Base-by-base conservation (phyloP, 2,329 filamentous ascomycete species). In the Trichoderma sp. region DNA sequence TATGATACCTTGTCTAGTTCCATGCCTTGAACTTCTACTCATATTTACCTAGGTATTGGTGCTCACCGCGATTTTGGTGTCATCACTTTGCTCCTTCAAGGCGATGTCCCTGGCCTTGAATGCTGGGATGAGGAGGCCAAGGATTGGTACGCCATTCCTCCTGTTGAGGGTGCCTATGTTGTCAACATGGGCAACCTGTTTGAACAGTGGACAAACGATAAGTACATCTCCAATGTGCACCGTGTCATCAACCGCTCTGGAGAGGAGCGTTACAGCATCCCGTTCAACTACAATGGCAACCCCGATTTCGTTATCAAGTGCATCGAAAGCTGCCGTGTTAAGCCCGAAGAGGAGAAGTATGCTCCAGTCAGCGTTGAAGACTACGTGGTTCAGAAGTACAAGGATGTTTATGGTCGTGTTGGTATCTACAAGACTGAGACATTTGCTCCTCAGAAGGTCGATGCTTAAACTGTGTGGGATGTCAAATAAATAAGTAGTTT, bases 141-240 rank as follows among this genome's bases (percentile, higher is more conserved):
- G 36, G 36, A 64, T 15, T 64, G 61, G 61, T 64, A 53, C 21
- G 28, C 64, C 21, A 36, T 56, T 26, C 64, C 39, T 15, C 70
- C 70, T 11, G 51, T 71, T 18, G 61, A 66, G 62, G 71, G 71
- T 24, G 65, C 71, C 30, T 65, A 60, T 21, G 66, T 72, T 43
- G 66, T 72, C n/a, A 72, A 72, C 51, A 32, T 72, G 34, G 71
- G 65, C 7, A 70, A 70, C 47, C 28, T 70, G 57, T 70, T 72
- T 43, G 34, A 53, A 32, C 65, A 63, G 14, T 70, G 66, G 71
- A 72, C 71, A 24, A 72, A 72, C 66, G 71, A 72, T 36, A 47
- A 24, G 26, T 72, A 70, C 39, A 28, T 63, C 2, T 70, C 65
- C 30, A 70, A 63, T 21, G 43, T 72, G n/a, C 71, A 72, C 66